These are phyloP conservation scores for Penium margaritaceum DNA, from an alignment of 139 green algal species.

Conservation along the genomic window DNA sequence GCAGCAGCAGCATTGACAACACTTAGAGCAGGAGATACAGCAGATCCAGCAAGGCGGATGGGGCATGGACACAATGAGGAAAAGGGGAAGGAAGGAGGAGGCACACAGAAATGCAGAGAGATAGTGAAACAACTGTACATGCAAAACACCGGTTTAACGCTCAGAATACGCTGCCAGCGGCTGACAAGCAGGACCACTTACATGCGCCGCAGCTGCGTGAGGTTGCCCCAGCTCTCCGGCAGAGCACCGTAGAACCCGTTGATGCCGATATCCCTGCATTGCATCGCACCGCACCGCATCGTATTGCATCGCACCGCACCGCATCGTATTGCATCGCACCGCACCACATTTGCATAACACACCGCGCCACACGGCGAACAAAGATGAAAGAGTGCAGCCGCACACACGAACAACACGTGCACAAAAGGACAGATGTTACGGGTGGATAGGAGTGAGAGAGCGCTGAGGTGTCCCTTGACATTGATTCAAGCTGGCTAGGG, in stretches of 20 bases:
- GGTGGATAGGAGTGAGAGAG: too few relatives aligned
- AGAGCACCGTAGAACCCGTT: conserved; percentile 16
- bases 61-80: not conserved
- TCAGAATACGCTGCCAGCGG: not conserved
- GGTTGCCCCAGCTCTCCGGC: conserved; percentile 1
- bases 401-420: too few relatives aligned
- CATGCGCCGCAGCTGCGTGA: conserved; percentile 14
- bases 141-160: too few relatives aligned
- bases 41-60: not conserved
- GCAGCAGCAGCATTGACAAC: too few relatives aligned
- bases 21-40: too few relatives aligned
- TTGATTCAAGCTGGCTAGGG: too few relatives aligned
- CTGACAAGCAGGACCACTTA: not conserved
- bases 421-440: too few relatives aligned
- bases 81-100: not conserved
- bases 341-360: too few relatives aligned
- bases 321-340: too few relatives aligned
- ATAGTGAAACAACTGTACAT: not conserved
- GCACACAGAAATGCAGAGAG: not conserved
- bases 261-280: conserved; percentile 18
- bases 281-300: not conserved
- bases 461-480: too few relatives aligned
- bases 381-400: too few relatives aligned
- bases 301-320: not conserved
- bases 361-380: too few relatives aligned